A percentile compares a stretch with the other conserved stretches of the same genome.
These are phyloP conservation scores for Malassezia equina DNA, from an alignment of 1,284 basidiomycete genomes.

Conservation along the genomic window DNA sequence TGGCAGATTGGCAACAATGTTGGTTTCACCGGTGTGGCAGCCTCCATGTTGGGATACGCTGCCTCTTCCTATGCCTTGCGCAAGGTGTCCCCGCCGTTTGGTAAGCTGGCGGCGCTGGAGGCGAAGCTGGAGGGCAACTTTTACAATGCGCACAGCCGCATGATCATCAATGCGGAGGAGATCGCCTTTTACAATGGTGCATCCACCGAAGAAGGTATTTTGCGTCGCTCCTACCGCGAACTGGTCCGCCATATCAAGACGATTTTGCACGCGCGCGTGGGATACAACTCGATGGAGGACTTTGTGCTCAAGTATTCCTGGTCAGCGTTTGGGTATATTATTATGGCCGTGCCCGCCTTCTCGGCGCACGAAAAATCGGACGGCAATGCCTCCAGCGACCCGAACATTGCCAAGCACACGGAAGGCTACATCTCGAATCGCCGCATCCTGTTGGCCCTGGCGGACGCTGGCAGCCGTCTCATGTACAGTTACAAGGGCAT, in stretches of 20 bases:
- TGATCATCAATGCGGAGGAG: constrained; percentile 86
- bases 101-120: constrained; percentile 77
- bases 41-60: constrained; percentile 76
- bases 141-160: constrained; percentile 70
- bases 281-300: constrained; percentile 46
- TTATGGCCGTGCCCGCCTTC: constrained; percentile 44
- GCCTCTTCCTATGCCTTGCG: constrained; percentile 70
- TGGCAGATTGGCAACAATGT: constrained; percentile 77
- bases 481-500: constrained; percentile 79
- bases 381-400: background rate
- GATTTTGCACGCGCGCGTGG: constrained; percentile 66
- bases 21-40: constrained; percentile 62
- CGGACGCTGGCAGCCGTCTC: constrained; percentile 83
- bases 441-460: constrained; percentile 76
- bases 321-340: constrained; percentile 45
- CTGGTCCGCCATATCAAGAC: constrained; percentile 80
- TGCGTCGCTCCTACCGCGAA: constrained; percentile 67
- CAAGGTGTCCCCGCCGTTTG: constrained; percentile 83
- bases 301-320: constrained; percentile 48
- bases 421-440: constrained; percentile 77
- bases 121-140: constrained; percentile 78
- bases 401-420: constrained; percentile 55
- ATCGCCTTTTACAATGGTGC: constrained; percentile 94
- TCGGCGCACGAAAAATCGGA: constrained; percentile 18
- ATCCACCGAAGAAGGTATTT: constrained; percentile 68